Base-by-base conservation (phyloP, 2,329 filamentous ascomycete genomes). In the Malbranchea zuffiana region DNA sequence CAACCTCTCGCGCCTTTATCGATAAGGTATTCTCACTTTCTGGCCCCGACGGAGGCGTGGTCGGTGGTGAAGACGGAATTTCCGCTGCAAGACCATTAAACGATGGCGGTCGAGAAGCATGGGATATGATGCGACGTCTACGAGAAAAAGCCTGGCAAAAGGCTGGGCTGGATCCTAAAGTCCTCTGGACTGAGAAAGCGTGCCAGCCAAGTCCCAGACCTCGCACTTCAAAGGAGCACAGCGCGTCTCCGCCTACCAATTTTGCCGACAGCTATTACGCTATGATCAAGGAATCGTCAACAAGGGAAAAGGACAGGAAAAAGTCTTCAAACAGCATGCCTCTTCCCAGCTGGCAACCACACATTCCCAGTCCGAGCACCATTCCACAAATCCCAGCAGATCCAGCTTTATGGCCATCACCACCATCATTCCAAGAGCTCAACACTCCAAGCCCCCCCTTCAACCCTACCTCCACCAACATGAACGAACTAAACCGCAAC, bases 101-200 rank as follows among this genome's bases (percentile, higher is more conserved):
- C 37, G 64, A 67, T 34, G 64, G 64, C 11, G 65, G 64, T n/a
- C 56, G 59, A 29, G 63, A 67, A 50, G 64, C 63, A 7, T 67
- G 64, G 64, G 59, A 62, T 32, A 66, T 67, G 64, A 60, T 68
- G 39, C 59, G 62, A 20, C 53, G 62, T 11, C 53, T 68, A 13
- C 62, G 65, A 3, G 59, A 63, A 27, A 63, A 66, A 31, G 63
- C 62, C 30, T 68, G 65, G 65, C 60, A 65, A 41, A 66, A 62
- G 43, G 64, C 63, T 7, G 63, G 65, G 2, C 56, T 68, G 3
- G 57, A 68, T 47, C 64, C 65, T 0, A 51, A 59, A 15, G 54
- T 62, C 18, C 50, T 67, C 8, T 68, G 65, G 65, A 66, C 64
- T 1, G 62, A 66, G 43, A 54, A 62, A 32, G 61, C 61, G 17